These are phyloP conservation scores for Hanseniaspora sp. DNA, from an alignment of 1,139 yeast genomes.

Conservation along the genomic window DNA sequence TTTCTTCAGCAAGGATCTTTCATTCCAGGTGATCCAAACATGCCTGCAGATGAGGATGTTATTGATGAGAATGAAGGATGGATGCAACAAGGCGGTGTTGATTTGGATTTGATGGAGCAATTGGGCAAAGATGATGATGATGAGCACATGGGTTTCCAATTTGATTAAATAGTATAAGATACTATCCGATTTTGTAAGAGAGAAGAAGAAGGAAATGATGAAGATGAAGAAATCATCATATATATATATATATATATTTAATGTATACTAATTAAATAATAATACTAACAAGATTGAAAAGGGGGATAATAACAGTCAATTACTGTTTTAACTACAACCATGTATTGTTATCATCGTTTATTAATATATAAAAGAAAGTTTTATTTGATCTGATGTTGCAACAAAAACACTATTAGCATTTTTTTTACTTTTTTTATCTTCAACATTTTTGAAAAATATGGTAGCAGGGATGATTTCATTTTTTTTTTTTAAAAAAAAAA, in stretches of 20 bases:
- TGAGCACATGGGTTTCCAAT: slow-evolving; percentile 17
- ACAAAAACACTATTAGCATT: too few relatives aligned
- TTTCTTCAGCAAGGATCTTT: slow-evolving; percentile 53
- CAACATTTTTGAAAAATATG: too few relatives aligned
- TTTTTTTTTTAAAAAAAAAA: too few relatives aligned
- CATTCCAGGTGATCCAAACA: slow-evolving; percentile 65
- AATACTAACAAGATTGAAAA: neutral
- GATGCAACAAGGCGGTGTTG: slow-evolving; percentile 32
- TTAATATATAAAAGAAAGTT: too few relatives aligned
- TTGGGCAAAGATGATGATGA: slow-evolving; percentile 16
- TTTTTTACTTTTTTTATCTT: too few relatives aligned
- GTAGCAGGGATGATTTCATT: too few relatives aligned
- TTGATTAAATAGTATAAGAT: slow-evolving; percentile 14
- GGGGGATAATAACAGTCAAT: too few relatives aligned
- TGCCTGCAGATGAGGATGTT: slow-evolving; percentile 75
- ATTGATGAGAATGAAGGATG: slow-evolving; percentile 63
- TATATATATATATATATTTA: neutral
- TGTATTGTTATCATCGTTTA: too few relatives aligned
- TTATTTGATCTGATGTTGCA: too few relatives aligned
- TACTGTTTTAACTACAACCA: too few relatives aligned
- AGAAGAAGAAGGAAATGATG: neutral
- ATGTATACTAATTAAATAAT: too few relatives aligned
- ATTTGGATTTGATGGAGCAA: slow-evolving; percentile 29
- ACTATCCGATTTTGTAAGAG: too few relatives aligned
- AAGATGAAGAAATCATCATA: neutral